A percentile compares a stretch with the other conserved stretches of the same genome.
These are phyloP conservation scores for Annulohypoxylon stygium DNA, from an alignment of 495 filamentous ascomycete species.

Conservation along the genomic window DNA sequence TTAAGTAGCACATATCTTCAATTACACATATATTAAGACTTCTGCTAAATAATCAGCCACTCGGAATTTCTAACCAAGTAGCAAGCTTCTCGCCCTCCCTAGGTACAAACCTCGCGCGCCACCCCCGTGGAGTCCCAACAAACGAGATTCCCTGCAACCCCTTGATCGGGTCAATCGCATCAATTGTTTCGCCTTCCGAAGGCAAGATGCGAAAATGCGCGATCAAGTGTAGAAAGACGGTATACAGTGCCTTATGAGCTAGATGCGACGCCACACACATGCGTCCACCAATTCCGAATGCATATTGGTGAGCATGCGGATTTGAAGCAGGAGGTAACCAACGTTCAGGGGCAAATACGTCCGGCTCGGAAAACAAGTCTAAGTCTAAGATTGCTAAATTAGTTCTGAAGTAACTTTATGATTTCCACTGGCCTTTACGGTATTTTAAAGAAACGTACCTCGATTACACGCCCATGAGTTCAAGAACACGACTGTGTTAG, in stretches of 20 bases:
- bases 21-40: background rate
- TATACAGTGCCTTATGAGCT: constrained; percentile 76
- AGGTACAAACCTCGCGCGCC: constrained; percentile 36
- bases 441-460: constrained; percentile 1
- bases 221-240: constrained; percentile 76
- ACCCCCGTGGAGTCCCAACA: constrained; percentile 32
- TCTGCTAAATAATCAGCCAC: constrained; percentile 1
- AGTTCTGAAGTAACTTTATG: background rate
- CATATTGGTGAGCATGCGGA: constrained; percentile 73
- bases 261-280: constrained; percentile 81
- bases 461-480: constrained; percentile 38
- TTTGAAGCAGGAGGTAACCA: constrained; percentile 69
- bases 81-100: constrained; percentile 32
- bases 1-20: background rate
- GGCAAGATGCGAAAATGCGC: constrained; percentile 66
- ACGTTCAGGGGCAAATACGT: constrained; percentile 72
- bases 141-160: constrained; percentile 28
- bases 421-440: no score
- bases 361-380: constrained; percentile 71
- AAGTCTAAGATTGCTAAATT: constrained; percentile 57
- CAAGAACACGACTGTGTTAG: constrained; percentile 77
- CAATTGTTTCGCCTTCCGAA: constrained; percentile 27
- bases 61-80: constrained; percentile 30
- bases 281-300: constrained; percentile 76
- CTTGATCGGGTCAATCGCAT: constrained; percentile 31